Evolutionary conservation across 805 yeast species (phyloP).

Genomic region (Zygosaccharomyces gambellarensis): DNA sequence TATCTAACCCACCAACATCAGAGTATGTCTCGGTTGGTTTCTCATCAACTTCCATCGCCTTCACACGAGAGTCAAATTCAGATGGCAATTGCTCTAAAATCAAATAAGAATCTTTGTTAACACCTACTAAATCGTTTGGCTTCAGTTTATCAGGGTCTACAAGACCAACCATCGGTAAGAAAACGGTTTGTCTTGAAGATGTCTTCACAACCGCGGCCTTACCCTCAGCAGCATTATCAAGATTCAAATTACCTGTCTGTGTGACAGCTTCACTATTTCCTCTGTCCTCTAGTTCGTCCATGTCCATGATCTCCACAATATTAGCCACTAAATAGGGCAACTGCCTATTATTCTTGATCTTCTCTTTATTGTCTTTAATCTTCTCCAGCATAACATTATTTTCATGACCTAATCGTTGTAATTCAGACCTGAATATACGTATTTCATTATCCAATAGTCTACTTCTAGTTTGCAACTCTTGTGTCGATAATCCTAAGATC

Average conservation of each 20-base stretch:
- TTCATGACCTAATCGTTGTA: conserved; percentile 86
- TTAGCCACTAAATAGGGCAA: conserved; percentile 95
- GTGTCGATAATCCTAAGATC: conserved; percentile 68
- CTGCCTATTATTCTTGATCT: conserved; percentile 91
- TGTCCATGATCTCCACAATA: conserved; percentile 88
- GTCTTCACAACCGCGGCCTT: conserved; percentile 98
- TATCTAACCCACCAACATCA: conserved; percentile 97
- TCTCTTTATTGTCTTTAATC: conserved; percentile 92
- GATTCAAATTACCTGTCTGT: conserved; percentile 93
- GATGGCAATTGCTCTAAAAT: conserved; percentile 93
- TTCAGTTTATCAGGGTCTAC: conserved; percentile 88
- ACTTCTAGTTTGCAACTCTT: conserved; percentile 80
- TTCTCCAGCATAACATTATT: conserved; percentile 88
- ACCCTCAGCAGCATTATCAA: conserved; percentile 86
- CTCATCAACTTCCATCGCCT: conserved; percentile 99
- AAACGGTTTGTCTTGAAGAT: conserved; percentile 95
- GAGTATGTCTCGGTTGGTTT: conserved; percentile 96
- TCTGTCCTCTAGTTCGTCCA: conserved; percentile 79
- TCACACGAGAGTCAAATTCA: conserved; percentile 95
- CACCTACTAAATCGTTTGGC: conserved; percentile 98
- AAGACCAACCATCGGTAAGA: conserved; percentile 89
- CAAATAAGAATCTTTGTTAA: conserved; percentile 91
- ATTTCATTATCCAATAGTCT: conserved; percentile 90
- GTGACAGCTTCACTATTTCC: conserved; percentile 47
- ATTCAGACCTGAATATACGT: conserved; percentile 88